A percentile compares a stretch with the other conserved stretches of the same genome.
phyloP scores from a whole-genome alignment of 441 rosid genomes.

The Gossypium laxum region DNA sequence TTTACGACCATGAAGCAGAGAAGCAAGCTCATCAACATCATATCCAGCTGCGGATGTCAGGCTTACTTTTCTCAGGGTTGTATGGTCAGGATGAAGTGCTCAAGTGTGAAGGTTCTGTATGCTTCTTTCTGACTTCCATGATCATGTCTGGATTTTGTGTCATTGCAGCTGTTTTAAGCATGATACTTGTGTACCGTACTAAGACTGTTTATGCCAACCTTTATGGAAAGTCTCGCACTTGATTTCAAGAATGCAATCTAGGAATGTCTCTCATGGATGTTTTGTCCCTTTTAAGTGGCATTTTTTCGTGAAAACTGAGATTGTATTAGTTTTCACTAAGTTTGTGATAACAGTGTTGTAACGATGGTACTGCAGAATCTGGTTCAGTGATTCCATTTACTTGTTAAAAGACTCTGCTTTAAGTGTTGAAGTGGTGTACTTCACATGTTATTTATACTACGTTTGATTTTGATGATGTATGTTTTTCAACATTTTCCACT shows the following conservation, averaged over 20 bases:
- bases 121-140: slow-evolving; percentile 80
- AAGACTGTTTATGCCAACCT: slow-evolving; percentile 59
- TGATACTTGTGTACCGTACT: slow-evolving; percentile 77
- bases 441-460: not conserved
- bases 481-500: not conserved
- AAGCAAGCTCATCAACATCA: slow-evolving; percentile 46
- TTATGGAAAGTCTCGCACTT: slow-evolving; percentile 57
- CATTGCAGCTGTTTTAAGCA: slow-evolving; percentile 50
- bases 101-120: slow-evolving; percentile 62
- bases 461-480: not conserved
- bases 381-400: slow-evolving; percentile 1
- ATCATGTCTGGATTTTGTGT: slow-evolving; percentile 80
- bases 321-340: slow-evolving; percentile 7
- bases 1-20: slow-evolving; percentile 79
- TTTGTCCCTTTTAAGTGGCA: not conserved
- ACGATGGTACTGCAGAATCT: not conserved
- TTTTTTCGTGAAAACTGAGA: not conserved
- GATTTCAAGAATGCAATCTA: slow-evolving; percentile 11
- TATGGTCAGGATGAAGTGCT: slow-evolving; percentile 37
- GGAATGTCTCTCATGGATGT: not conserved
- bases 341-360: not conserved
- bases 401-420: not conserved
- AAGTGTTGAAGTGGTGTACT: slow-evolving; percentile 8
- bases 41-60: slow-evolving; percentile 8
- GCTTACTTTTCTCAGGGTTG: slow-evolving; percentile 23